A percentile compares a stretch with the other conserved stretches of the same genome.
Evolutionary conservation across 495 filamentous ascomycete species (phyloP).

Genomic region (Trypethelium eluteriae): DNA sequence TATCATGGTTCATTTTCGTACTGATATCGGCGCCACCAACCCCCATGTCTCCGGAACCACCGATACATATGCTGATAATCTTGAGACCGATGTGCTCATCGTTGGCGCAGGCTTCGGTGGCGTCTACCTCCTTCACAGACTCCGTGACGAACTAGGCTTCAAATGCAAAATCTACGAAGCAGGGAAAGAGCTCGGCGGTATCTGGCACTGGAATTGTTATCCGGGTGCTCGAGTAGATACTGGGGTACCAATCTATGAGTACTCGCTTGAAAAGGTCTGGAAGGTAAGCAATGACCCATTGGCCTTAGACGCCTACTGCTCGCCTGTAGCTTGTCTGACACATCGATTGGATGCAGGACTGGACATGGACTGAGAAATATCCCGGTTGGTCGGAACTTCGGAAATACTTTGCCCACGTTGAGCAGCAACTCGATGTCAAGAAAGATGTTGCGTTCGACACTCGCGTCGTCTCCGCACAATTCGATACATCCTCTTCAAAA

Average conservation of each 20-base stretch:
- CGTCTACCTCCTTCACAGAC: conserved; percentile 37
- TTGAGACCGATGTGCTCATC: conserved; percentile 42
- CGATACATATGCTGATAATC: conserved; percentile 24
- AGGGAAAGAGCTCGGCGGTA: conserved; percentile 44
- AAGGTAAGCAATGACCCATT: conserved; percentile 21
- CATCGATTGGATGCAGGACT: conserved; percentile 26
- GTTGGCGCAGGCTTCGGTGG: conserved; percentile 49
- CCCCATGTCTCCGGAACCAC: conserved; percentile 10
- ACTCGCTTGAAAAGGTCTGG: conserved; percentile 36
- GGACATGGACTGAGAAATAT: conserved; percentile 42
- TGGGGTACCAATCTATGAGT: conserved; percentile 39
- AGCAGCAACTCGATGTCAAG: conserved; percentile 37
- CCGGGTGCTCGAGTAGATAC: conserved; percentile 42
- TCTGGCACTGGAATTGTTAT: conserved; percentile 40
- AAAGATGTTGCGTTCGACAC: conserved; percentile 41
- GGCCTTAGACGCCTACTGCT: neutral
- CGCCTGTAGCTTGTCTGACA: neutral
- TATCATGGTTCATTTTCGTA: conserved; percentile 24
- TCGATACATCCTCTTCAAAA: conserved; percentile 30
- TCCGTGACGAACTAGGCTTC: conserved; percentile 41
- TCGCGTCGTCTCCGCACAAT: conserved; percentile 35
- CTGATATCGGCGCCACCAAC: conserved; percentile 25
- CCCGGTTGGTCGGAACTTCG: conserved; percentile 36
- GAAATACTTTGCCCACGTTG: conserved; percentile 41
- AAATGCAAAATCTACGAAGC: conserved; percentile 42